Percentiles rank a stretch among this genome's conserved stretches.
Conservation (phyloP, 164 flowering plant genomes). For the Tinospora cordifolia region DNA sequence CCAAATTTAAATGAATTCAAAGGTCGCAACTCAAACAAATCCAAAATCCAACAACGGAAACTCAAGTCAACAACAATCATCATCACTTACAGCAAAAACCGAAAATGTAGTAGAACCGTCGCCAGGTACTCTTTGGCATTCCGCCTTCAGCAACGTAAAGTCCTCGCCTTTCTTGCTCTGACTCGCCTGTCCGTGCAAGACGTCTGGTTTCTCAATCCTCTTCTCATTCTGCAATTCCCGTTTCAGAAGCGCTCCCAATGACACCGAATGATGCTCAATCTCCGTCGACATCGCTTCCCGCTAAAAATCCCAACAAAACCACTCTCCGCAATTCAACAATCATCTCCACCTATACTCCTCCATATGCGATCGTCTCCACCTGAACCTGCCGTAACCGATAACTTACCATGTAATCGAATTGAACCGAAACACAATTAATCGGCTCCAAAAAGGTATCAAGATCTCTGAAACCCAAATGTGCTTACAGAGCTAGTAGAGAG, state of each 20-base stretch:
- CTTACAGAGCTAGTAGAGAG: no score
- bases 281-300: slow-evolving; percentile 43
- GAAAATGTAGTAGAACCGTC: slow-evolving; percentile 79
- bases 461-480: no score
- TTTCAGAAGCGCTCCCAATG: slow-evolving; percentile 71
- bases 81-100: slow-evolving; percentile 64
- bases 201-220: slow-evolving; percentile 79
- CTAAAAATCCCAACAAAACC: neutral
- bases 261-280: slow-evolving; percentile 66
- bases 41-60: neutral
- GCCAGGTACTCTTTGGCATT: slow-evolving; percentile 66
- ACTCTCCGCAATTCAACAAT: no score
- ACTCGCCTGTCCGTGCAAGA: slow-evolving; percentile 64
- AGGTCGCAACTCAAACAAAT: neutral
- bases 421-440: no score
- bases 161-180: slow-evolving; percentile 99
- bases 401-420: no score
- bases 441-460: no score
- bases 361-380: no score
- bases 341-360: no score
- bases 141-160: slow-evolving; percentile 67
- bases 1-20: neutral
- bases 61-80: neutral
- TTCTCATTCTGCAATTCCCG: slow-evolving; percentile 78
- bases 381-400: no score